Evolutionary conservation across 148 eudicot species (phyloP).

Genomic region (Beta vulgaris): DNA sequence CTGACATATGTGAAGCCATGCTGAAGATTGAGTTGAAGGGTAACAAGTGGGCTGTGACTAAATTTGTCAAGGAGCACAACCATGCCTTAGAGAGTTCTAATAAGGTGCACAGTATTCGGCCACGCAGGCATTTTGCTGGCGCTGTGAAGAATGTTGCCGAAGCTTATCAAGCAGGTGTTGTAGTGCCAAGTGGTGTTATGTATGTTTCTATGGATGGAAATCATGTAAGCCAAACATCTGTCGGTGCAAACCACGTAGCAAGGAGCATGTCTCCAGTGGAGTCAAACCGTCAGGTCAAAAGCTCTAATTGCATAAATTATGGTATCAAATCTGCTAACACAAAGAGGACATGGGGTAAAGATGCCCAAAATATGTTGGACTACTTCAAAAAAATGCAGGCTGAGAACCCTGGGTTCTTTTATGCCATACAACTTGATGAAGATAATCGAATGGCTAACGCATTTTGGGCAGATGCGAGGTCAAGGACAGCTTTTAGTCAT

Average conservation of each 20-base stretch:
- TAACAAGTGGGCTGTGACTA: constrained; percentile 65
- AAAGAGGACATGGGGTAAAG: constrained; percentile 68
- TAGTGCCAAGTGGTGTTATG: constrained; percentile 69
- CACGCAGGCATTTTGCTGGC: constrained; percentile 57
- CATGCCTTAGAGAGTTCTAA: constrained; percentile 42
- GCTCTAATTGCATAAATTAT: constrained; percentile 36
- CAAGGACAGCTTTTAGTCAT: constrained; percentile 74
- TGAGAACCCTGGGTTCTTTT: constrained; percentile 89
- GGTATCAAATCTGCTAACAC: constrained; percentile 36
- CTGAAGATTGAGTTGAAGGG: constrained; percentile 59
- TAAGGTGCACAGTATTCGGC: constrained; percentile 49
- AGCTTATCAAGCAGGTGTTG: constrained; percentile 36
- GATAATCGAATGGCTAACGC: constrained; percentile 81
- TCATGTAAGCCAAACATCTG: constrained; percentile 40
- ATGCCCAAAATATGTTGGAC: constrained; percentile 86
- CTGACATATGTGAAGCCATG: constrained; percentile 64
- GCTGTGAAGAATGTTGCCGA: constrained; percentile 40
- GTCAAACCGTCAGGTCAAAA: constrained; percentile 42
- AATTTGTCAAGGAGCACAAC: constrained; percentile 72
- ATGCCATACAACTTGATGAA: constrained; percentile 88
- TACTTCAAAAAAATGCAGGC: constrained; percentile 94
- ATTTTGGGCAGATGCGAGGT: constrained; percentile 92
- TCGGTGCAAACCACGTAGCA: constrained; percentile 39
- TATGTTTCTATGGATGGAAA: constrained; percentile 44
- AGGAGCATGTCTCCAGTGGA: constrained; percentile 47